phyloP scores from a whole-genome alignment of 2,329 filamentous ascomycete genomes.

The Colletotrichum tropicale region DNA sequence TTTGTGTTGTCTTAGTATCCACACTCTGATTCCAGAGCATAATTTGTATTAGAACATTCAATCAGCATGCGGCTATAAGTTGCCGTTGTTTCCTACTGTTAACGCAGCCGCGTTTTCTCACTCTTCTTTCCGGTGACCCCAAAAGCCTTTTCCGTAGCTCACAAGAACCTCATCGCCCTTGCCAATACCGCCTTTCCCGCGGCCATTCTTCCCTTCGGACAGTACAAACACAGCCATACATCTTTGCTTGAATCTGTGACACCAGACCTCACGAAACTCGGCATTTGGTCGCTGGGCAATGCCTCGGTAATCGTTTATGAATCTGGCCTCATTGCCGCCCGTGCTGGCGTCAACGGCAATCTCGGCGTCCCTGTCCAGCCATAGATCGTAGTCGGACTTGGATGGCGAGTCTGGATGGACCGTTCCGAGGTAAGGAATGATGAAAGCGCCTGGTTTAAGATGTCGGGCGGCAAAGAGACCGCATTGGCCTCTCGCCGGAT shows the following conservation, averaged over 20 bases:
- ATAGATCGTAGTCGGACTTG: slow-evolving; percentile 67
- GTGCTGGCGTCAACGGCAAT: slow-evolving; percentile 65
- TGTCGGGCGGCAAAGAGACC: slow-evolving; percentile 64
- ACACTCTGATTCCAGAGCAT: neutral
- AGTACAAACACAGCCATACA: slow-evolving; percentile 65
- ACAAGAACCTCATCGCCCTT: slow-evolving; percentile 70
- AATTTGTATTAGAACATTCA: neutral
- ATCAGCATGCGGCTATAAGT: neutral
- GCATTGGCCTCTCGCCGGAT: slow-evolving; percentile 63
- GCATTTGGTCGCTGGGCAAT: slow-evolving; percentile 58
- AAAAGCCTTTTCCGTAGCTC: slow-evolving; percentile 73
- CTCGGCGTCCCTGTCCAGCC: slow-evolving; percentile 60
- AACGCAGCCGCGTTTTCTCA: neutral
- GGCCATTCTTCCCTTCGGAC: slow-evolving; percentile 41
- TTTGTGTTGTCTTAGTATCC: neutral
- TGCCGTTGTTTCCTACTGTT: neutral
- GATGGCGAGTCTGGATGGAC: slow-evolving; percentile 49
- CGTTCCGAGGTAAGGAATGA: slow-evolving; percentile 67
- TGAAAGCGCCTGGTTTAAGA: slow-evolving; percentile 58
- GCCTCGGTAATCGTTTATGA: slow-evolving; percentile 71
- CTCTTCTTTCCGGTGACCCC: neutral
- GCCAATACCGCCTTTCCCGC: slow-evolving; percentile 45
- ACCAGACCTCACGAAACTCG: slow-evolving; percentile 65
- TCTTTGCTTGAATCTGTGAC: slow-evolving; percentile 52
- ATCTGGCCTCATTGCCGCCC: slow-evolving; percentile 67